Conservation (phyloP, 495 filamentous ascomycete genomes). For the Trichoderma asperelloides region DNA sequence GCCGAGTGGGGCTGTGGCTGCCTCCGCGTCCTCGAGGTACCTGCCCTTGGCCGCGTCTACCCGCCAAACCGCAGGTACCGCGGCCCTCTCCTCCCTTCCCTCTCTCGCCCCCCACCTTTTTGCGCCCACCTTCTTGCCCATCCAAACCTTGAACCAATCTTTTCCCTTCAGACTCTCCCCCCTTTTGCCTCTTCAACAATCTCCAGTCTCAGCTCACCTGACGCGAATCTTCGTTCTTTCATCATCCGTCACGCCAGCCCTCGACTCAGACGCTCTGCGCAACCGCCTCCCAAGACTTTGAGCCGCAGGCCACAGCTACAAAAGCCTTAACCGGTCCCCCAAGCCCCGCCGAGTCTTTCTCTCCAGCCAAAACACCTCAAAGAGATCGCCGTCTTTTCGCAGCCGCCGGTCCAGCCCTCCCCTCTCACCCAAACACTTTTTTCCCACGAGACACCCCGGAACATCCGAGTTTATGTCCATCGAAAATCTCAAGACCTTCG, state of each 20-base stretch:
- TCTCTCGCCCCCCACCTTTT: neutral
- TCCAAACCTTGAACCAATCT: constrained; percentile 11
- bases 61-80: neutral
- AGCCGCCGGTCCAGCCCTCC: constrained; percentile 33
- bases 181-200: constrained; percentile 12
- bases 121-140: constrained; percentile 17
- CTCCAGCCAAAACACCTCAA: constrained; percentile 14
- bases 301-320: neutral
- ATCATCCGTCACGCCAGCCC: constrained; percentile 13
- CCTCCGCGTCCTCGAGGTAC: neutral
- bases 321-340: neutral
- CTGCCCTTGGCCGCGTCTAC: neutral
- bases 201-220: constrained; percentile 14
- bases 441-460: constrained; percentile 35
- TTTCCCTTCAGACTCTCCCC: constrained; percentile 18
- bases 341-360: neutral
- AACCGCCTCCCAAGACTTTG: neutral
- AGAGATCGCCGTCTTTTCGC: constrained; percentile 23
- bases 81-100: neutral
- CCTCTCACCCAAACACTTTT: constrained; percentile 27
- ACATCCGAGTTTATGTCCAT: constrained; percentile 95
- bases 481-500: constrained; percentile 99
- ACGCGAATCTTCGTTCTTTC: constrained; percentile 15
- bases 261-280: neutral
- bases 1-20: neutral